Base-by-base conservation (phyloP, 2,329 filamentous ascomycete species). In the Samsoniella hepiali region DNA sequence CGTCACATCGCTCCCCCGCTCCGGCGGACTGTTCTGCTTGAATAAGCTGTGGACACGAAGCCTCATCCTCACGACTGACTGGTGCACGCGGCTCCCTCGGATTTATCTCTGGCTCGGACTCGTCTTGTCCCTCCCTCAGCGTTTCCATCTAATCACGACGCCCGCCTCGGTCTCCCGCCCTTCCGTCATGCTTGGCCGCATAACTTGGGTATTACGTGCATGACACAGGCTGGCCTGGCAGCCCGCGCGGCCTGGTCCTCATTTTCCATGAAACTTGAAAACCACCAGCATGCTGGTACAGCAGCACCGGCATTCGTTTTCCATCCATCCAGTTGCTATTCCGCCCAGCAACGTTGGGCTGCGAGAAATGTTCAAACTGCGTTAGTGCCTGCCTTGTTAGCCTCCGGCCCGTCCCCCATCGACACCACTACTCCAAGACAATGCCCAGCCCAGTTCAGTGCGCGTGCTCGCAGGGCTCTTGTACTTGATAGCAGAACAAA, bases 51-150 rank as follows among this genome's bases (percentile, higher is more conserved):
- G 27, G 38, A 56, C 54, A 56, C 54, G 8, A 57, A 50, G 57
- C 57, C 57, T 50, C 45, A 29, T 17, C 32, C 38, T 44, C 45
- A 22, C 22, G 22, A 22, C 22, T 22, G 22, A 22, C 22, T 22
- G 22, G 22, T 22, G 32, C 32, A 45, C 31, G 22, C 45, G 47
- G 57, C 34, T 59, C 34, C 53, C 47, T 53, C 58, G 47, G 58
- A 54, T 51, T 61, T n/a, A 42, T 22, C 36, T 40, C 13, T 22
- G 34, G 10, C 49, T 61, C 58, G 49, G 58, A 61, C 58, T 54
- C 58, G 49, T 57, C 54, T 57, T 32, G 34, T 54, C 50, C 54
- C 17, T 38, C 9, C 54, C 17, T 38, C 9, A 34, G 38, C 36
- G 54, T 57, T 45, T 57, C 38, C 51, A 42, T 29, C 7, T n/a